Evolutionary conservation across 2,329 filamentous ascomycete genomes (phyloP), one percentile per base, ranked within the genome.

Genomic region (Pseudogymnoascus sp.): DNA sequence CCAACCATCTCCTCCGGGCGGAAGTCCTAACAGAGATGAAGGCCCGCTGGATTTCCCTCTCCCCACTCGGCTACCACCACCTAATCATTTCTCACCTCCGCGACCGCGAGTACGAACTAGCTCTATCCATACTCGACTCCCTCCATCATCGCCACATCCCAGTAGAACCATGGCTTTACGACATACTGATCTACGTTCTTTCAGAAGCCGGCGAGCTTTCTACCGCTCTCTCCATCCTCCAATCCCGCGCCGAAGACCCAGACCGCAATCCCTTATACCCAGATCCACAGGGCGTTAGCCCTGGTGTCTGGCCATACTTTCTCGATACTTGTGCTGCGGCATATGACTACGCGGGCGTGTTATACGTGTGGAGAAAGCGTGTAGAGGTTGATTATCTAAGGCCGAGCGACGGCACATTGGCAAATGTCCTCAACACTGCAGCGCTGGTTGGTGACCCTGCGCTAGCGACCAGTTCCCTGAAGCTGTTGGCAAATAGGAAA

Each of bases 91-190:
- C 90, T 0, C 74, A 95, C 61, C 77, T 97, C 34, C 82, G 91
- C 18, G 92, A 96, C 66, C 82, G 84, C 0, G 87, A 95, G 67
- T 85, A 90, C 63, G 94, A 97, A 73, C 75, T 92, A 63, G 92
- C 90, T 1, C 75, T 95, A 61, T 78, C 82, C 58, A 82, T 82
- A 65, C 72, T 96, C 39, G 85, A 89, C 35, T 74, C 80, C 19
- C 82, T 96, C 79, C 75, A 82, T 39, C 74, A 77, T 58, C 77
- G 81, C 56, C 75, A 77, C 2, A 75, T 82, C 0, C 67, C 66
- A 2, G 74, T 92, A 3, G 79, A 86, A 28, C 69, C 76, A 0
- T 96, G 91, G 91, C 77, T 96, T 6, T 86, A 86, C 67, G 88
- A 92, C 67, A 80, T 92, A 62, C 84, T 92, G 59, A 79, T 91